Base-by-base conservation (phyloP, 192 early-diverging fungal species). In the Spizellomyces sp. region DNA sequence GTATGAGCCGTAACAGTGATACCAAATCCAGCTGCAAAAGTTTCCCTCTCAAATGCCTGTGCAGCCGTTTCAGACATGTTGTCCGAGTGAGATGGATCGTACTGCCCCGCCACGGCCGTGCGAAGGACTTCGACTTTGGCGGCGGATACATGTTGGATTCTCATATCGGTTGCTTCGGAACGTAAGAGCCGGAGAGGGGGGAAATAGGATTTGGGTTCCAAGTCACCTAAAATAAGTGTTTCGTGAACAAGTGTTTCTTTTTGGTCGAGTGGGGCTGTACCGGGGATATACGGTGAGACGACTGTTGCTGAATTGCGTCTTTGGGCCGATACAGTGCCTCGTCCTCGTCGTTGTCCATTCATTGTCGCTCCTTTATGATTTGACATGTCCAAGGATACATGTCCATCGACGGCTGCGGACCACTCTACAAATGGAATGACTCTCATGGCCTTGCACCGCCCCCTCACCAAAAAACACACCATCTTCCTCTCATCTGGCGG, bases 401-500 rank as follows among this genome's bases (percentile, higher is more conserved):
- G 27, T 36, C 27, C 27, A 36, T 36, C 27, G 27, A 36, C 27
- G 0, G 27, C 27, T 36, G 27, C 27, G 3, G 27, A 36, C 27
- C 27, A 36, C 7, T 6, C n/a, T 6, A 56, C 54, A 56, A 56
- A 56, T 4, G 54, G 54, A 56, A 56, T 7, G n/a, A n/a, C n/a
- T 56, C 54, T n/a, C n/a, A 56, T n/a, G n/a, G 22, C 22, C 22
- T 7, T 56, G 7, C 54, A 56, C 7, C n/a, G n/a, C n/a, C 54
- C 54, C n/a, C 54, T n/a, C n/a, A 56, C 22, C 0, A 56, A 22
- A 7, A 56, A 56, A 22, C 7, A 56, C n/a, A 56, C 22, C n/a
- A 19, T 56, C 54, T 56, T 56, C 54, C 54, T 56, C 54, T 56
- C 54, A 6, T 56, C 54, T 22, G 54, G 54, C 54, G 54, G 54